Conservation (phyloP, 805 yeast genomes). For the Tetrapisispora fleetii region DNA sequence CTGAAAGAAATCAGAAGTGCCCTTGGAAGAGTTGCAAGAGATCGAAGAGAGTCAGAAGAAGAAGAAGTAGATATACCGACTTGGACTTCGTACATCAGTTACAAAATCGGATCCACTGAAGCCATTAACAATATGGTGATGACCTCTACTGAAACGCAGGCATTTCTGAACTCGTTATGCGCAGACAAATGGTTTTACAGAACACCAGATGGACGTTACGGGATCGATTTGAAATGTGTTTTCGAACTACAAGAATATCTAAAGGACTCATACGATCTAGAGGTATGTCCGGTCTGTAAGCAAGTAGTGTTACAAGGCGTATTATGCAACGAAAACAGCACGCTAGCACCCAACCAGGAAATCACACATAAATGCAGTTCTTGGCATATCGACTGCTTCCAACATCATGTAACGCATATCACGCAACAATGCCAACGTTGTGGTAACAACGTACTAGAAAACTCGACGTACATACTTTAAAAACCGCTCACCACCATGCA, state of each 20-base stretch:
- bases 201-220: conserved; percentile 15
- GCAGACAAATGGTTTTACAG: conserved; percentile 24
- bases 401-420: conserved; percentile 22
- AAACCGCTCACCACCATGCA: neutral
- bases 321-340: conserved; percentile 9
- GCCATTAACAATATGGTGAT: conserved; percentile 13
- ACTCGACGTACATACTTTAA: conserved; percentile 18
- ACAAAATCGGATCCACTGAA: conserved; percentile 14
- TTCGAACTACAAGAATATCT: conserved; percentile 22
- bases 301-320: conserved; percentile 20
- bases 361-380: neutral
- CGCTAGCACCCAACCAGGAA: conserved; percentile 1
- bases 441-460: conserved; percentile 8
- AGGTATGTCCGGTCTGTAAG: conserved; percentile 16
- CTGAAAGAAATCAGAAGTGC: conserved; percentile 12
- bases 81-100: conserved; percentile 12
- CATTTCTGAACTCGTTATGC: conserved; percentile 12
- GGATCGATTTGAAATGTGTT: conserved; percentile 19
- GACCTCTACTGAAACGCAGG: conserved; percentile 15
- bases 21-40: conserved; percentile 4
- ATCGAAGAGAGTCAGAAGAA: neutral
- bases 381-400: conserved; percentile 28
- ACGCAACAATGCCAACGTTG: conserved; percentile 15
- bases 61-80: neutral
- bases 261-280: conserved; percentile 10